Base-by-base conservation (phyloP, 352 stramenopile species). In the Phytophthora ramorum region DNA sequence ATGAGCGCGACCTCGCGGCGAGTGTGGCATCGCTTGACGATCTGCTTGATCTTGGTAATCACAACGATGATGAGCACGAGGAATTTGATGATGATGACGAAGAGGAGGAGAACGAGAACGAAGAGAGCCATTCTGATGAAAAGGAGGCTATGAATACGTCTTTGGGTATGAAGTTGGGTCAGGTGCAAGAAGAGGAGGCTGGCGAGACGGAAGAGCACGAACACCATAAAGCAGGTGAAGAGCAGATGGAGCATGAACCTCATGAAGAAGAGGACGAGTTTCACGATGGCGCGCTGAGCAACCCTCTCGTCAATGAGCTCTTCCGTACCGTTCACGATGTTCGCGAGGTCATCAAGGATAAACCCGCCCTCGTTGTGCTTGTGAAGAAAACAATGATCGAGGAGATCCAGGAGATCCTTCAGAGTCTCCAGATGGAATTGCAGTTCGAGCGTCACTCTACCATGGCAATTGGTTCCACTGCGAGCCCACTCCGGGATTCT, bases 371-470 rank as follows among this genome's bases (percentile, higher is more conserved):
- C 46, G 67, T 79, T 43, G 75, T 93, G 37, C 53, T 93, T 26
- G 68, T 78, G 50, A 93, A 93, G 67, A 91, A 90, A 61, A 73
- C 63, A 16, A 86, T 91, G 69, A 76, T 93, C 30, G 85, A 91
- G 44, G 85, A 93, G 64, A 91, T 93, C 62, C 81, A 93, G 50
- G 81, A 93, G 41, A 93, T 91, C 44, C 78, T 91, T 13, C 68
- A 86, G 51, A 88, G 75, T 53, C 74, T 93, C 26, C 82, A 93
- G 68, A 93, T 93, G 83, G 85, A 91, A 58, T 54, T 83, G 38
- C 85, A 91, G 45, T 91, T 93, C 54, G 85, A 93, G 60, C 82
- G 85, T 17, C 85, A 91, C 71, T 93, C 85, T 22, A 75, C 77
- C 24, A 66, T 88, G 38, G 83, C 79, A 35, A 28, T 89, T 57